Evolutionary conservation across 371 early-diverging fungal species (phyloP), one percentile per base, ranked within the genome.

Genomic region (Lichtheimia hyalospora): DNA sequence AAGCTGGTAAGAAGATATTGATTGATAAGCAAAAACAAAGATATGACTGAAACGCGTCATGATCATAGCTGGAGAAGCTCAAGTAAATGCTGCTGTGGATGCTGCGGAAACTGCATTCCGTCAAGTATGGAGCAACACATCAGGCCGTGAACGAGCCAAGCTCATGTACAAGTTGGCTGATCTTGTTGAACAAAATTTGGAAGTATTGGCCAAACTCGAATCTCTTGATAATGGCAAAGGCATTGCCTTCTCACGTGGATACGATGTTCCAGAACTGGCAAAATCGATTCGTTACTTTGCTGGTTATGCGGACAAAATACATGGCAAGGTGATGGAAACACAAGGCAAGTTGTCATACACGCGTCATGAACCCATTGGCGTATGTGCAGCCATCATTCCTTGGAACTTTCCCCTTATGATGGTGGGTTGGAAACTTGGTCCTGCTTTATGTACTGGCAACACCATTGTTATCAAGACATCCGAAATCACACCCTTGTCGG

Each of bases 391-490:
- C 40, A 92, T 95, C 55, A 88, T 89, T 43, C 84, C 89, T 25
- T 93, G 91, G 81, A 95, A 95, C 73, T 95, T 90, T 68, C 96
- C 96, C 3, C 70, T 94, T 18, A 67, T 86, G 58, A 79, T 93
- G 66, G 70, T 89, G 25, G 79, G 84, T 14, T 92, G 92, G 94
- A 95, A 94, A 79, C 68, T 94, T 10, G 93, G 87, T n/a, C 94
- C 95, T 44, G 94, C 95, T 20, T 74, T 96, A 27, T 91, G 91
- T 4, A 92, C 92, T 15, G 96, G 96, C 53, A 92, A 92, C 79
- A 84, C 84, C 4, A 85, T 80, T 28, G 73, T 93, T 16, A 23
- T 95, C 57, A 96, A 96, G 84, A 92, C 92, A 4, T 91, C 93
- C 12, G 96, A 96, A 71, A 61, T 93, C 48, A 78, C 79, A 6